These are phyloP conservation scores for Tanacetum coccineum DNA, from an alignment of 129 eudicot species.

Conservation along the genomic window DNA sequence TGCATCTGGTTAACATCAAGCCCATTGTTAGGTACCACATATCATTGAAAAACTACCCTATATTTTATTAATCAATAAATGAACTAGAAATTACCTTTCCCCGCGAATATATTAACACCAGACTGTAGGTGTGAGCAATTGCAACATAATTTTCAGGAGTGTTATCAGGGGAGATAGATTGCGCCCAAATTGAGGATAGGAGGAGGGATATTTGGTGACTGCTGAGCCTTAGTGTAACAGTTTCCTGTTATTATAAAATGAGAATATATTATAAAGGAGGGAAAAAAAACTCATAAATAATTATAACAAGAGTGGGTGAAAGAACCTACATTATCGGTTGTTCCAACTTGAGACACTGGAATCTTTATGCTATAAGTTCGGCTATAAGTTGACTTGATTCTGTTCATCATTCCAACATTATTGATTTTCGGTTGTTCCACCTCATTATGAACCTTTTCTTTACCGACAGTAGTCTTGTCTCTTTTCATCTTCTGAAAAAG, in stretches of 20 bases:
- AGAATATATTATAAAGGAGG: background rate
- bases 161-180: constrained; percentile 64
- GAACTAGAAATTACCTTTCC: constrained; percentile 35
- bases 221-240: constrained; percentile 64
- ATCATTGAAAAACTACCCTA: background rate
- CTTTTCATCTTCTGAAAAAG: constrained; percentile 56
- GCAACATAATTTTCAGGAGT: constrained; percentile 83
- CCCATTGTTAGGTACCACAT: background rate
- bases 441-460: constrained; percentile 23
- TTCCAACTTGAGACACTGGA: constrained; percentile 28
- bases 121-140: constrained; percentile 77
- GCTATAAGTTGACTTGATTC: constrained; percentile 52
- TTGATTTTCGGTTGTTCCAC: constrained; percentile 23
- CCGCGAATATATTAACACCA: constrained; percentile 54
- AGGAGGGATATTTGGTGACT: constrained; percentile 71
- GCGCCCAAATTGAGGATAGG: constrained; percentile 81
- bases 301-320: background rate
- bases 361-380: constrained; percentile 40
- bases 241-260: constrained; percentile 41
- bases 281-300: background rate
- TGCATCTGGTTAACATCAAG: background rate
- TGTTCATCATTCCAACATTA: constrained; percentile 43
- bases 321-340: constrained; percentile 12
- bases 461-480: constrained; percentile 29
- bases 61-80: background rate